Base-by-base conservation (phyloP, 257 asterid genomes). In the Solanum peruvianum region DNA sequence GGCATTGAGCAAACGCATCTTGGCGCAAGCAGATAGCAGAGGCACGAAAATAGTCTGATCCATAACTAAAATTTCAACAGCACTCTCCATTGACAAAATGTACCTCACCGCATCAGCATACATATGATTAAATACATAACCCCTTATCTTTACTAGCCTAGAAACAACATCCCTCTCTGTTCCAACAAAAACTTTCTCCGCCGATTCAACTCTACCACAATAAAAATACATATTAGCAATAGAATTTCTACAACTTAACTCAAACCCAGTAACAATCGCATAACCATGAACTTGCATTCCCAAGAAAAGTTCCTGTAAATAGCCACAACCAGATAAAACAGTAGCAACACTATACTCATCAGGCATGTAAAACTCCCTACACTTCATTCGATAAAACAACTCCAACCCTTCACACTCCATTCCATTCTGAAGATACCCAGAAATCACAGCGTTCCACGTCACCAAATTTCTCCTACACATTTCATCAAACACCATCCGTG, bases 391-490 rank as follows among this genome's bases (percentile, higher is more conserved):
- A 35, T 69, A 60, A 89, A 92, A 92, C 86, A 92, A 84, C 29
- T 85, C 86, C 41, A 89, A 64, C 25, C 91, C 92, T 31, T 73
- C 45, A n/a, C 25, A 39, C 31, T 42, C 89, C 88, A 83, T 42
- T 14, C 91, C 91, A 42, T 89, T 89, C 75, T 87, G 94, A 29
- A 86, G 82, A 47, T 56, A 90, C 16, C 90, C 92, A 72, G 87
- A 89, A 23, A 92, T 44, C 91, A 92, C 73, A 5, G 92, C 88
- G 25, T 90, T 92, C 92, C 94, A 92, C 7, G 90, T 89, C 31
- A 92, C 92, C 77, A 75, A 47, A 81, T 90, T 90, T 89, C 91
- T 86, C 1, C 41, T 18, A 3, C 87, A 23, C 92, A 92, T 92
- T 89, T 92, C 94, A 78, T 89, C 92, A 64, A 92, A 92, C 92